Evolutionary conservation across 1,139 yeast species (phyloP).

Genomic region (Hansenula sp.): DNA sequence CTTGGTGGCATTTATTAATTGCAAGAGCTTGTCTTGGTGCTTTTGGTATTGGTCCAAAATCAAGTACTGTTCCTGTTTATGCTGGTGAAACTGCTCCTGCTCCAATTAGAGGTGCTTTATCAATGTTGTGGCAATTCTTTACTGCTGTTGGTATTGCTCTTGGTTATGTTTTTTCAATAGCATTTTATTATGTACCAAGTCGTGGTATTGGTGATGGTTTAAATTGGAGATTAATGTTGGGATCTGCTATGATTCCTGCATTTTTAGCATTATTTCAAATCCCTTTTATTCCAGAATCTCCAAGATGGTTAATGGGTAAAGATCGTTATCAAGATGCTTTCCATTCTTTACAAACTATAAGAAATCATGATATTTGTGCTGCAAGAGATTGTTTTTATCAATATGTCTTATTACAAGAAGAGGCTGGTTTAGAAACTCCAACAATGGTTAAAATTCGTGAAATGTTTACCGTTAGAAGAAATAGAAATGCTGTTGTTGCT

Average conservation of each 20-base stretch:
- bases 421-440: slow-evolving; percentile 53
- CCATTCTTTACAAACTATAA: slow-evolving; percentile 43
- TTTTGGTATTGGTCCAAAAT: slow-evolving; percentile 75
- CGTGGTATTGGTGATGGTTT: slow-evolving; percentile 46
- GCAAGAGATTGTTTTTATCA: slow-evolving; percentile 78
- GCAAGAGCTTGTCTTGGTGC: slow-evolving; percentile 66
- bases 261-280: slow-evolving; percentile 62
- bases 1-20: slow-evolving; percentile 73
- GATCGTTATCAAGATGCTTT: slow-evolving; percentile 54
- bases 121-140: slow-evolving; percentile 88
- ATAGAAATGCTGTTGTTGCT: slow-evolving; percentile 77
- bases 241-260: slow-evolving; percentile 74
- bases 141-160: slow-evolving; percentile 85
- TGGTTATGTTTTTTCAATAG: slow-evolving; percentile 69
- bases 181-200: slow-evolving; percentile 45
- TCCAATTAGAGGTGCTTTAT: slow-evolving; percentile 71
- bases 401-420: slow-evolving; percentile 60
- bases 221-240: slow-evolving; percentile 81
- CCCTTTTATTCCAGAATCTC: slow-evolving; percentile 72
- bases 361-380: slow-evolving; percentile 54
- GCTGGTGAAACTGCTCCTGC: slow-evolving; percentile 81
- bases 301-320: slow-evolving; percentile 76
- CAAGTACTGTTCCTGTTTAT: slow-evolving; percentile 78
- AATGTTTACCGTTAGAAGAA: slow-evolving; percentile 67
- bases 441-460: slow-evolving; percentile 48